These are phyloP conservation scores for Thielaviopsis populi DNA, from an alignment of 2,329 filamentous ascomycete genomes.

Conservation along the genomic window DNA sequence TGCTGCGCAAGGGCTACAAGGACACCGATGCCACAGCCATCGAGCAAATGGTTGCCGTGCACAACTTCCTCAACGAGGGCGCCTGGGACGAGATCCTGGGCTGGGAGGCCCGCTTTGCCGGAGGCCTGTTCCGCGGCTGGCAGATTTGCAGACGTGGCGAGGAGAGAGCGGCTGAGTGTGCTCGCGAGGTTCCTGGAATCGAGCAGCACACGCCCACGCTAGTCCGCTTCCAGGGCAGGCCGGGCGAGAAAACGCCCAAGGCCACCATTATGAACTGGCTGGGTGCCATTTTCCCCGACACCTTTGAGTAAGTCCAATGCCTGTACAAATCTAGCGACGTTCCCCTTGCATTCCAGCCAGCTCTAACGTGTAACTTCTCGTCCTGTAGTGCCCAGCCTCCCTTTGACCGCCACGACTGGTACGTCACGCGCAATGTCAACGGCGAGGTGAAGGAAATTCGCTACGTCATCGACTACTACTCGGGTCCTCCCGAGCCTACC, in stretches of 20 bases:
- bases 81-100: conserved; percentile 90
- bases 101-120: conserved; percentile 77
- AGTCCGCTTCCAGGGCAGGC: conserved; percentile 75
- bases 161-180: conserved; percentile 33
- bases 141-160: conserved; percentile 60
- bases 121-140: conserved; percentile 59
- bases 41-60: conserved; percentile 91
- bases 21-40: conserved; percentile 89
- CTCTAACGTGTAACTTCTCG: conserved; percentile 18
- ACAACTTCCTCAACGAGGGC: conserved; percentile 96
- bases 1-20: conserved; percentile 87
- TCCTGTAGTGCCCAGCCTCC: conserved; percentile 57
- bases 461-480: conserved; percentile 96
- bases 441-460: conserved; percentile 62
- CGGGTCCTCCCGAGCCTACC: conserved; percentile 61
- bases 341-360: not conserved
- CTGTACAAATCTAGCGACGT: not conserved
- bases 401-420: conserved; percentile 98
- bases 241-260: conserved; percentile 82
- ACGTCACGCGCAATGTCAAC: conserved; percentile 56
- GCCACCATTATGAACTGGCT: conserved; percentile 69
- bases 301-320: conserved; percentile 49
- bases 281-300: conserved; percentile 62
- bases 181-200: conserved; percentile 23
- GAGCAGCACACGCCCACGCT: conserved; percentile 51